These are phyloP conservation scores for Phyllachora maydis DNA, from an alignment of 2,329 filamentous ascomycete species.

Conservation along the genomic window DNA sequence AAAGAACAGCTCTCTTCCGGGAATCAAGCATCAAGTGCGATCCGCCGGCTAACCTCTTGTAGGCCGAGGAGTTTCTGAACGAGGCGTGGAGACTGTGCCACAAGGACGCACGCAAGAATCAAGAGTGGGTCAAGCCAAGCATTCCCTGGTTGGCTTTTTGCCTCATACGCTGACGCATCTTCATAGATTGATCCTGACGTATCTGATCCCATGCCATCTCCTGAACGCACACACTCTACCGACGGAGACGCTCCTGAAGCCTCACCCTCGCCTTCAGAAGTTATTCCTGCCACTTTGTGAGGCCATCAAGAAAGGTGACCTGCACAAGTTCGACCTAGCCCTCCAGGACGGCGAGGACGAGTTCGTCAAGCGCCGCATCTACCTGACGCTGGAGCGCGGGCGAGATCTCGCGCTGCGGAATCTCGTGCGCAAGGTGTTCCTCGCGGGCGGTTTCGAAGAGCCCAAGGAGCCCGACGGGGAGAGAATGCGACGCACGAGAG, in stretches of 20 bases:
- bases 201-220: slow-evolving; percentile 83
- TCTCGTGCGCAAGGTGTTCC: slow-evolving; percentile 74
- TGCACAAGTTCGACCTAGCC: slow-evolving; percentile 67
- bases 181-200: slow-evolving; percentile 90
- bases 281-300: slow-evolving; percentile 60
- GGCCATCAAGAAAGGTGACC: slow-evolving; percentile 66
- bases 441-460: slow-evolving; percentile 66
- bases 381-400: slow-evolving; percentile 79
- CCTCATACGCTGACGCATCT: slow-evolving; percentile 20
- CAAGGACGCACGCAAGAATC: slow-evolving; percentile 49
- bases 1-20: too few relatives aligned
- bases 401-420: slow-evolving; percentile 87
- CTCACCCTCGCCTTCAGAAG: slow-evolving; percentile 54
- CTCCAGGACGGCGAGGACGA: slow-evolving; percentile 70
- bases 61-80: slow-evolving; percentile 65
- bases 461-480: slow-evolving; percentile 44
- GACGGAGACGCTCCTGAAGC: slow-evolving; percentile 45
- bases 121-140: slow-evolving; percentile 37
- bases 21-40: too few relatives aligned
- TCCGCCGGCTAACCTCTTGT: background rate
- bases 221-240: slow-evolving; percentile 77
- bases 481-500: slow-evolving; percentile 49
- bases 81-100: slow-evolving; percentile 72
- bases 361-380: slow-evolving; percentile 83
- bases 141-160: slow-evolving; percentile 6